Percentiles rank a stretch among this genome's conserved stretches.
phyloP scores from a whole-genome alignment of 2,329 filamentous ascomycete species.

The Leptographium galeiforme region DNA sequence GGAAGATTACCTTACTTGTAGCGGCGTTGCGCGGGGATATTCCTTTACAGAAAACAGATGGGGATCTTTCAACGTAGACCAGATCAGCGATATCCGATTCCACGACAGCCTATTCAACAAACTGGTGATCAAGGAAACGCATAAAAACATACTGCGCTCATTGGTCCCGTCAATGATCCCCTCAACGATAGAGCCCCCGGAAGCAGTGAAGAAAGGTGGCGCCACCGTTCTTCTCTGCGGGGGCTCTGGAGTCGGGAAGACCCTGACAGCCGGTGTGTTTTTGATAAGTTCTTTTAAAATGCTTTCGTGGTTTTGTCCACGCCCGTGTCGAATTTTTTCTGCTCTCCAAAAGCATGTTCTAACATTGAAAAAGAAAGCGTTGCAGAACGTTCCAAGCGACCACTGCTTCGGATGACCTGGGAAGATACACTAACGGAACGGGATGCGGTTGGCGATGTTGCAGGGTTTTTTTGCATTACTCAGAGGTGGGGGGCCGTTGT shows the following conservation, averaged over 20 bases:
- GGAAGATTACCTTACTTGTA: neutral
- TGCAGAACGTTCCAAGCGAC: neutral
- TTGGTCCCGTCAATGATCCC: neutral
- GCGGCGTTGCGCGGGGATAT: neutral
- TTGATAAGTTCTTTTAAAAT: too few relatives aligned
- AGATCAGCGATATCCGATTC: neutral
- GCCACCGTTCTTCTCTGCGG: neutral
- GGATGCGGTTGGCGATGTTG: neutral
- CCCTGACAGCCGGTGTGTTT: neutral
- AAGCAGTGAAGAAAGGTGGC: neutral
- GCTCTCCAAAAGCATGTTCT: neutral
- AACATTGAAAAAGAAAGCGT: neutral
- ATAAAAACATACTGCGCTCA: neutral
- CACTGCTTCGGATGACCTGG: neutral
- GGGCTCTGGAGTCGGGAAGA: neutral
- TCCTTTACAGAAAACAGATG: neutral
- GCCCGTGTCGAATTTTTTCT: too few relatives aligned
- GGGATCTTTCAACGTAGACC: neutral
- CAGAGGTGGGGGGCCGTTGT: neutral
- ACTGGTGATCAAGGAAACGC: neutral
- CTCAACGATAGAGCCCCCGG: neutral
- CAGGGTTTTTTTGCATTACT: neutral
- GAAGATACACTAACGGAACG: neutral
- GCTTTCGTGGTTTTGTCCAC: too few relatives aligned
- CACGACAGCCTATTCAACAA: neutral